Percentiles rank a stretch among this genome's conserved stretches.
These are phyloP conservation scores for Lentinula sp. DNA, from an alignment of 768 basidiomycete species.

Conservation along the genomic window DNA sequence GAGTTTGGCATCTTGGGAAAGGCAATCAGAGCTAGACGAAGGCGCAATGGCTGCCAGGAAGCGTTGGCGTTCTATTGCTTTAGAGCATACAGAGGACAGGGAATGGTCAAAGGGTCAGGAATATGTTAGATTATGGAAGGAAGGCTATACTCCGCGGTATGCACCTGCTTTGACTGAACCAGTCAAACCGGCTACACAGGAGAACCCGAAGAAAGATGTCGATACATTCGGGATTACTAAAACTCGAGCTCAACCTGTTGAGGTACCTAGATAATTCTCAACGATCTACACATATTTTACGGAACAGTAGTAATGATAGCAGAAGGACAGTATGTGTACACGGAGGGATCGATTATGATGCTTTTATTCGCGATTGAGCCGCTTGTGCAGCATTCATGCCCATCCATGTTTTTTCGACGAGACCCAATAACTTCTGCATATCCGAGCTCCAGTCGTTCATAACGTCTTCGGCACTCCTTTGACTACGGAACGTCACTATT, in stretches of 20 bases:
- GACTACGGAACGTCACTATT: slow-evolving; percentile 80
- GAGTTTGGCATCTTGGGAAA: slow-evolving; percentile 53
- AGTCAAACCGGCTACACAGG: slow-evolving; percentile 11
- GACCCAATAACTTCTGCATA: slow-evolving; percentile 83
- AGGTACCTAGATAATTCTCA: background rate
- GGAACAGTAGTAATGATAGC: background rate
- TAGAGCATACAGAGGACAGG: slow-evolving; percentile 32
- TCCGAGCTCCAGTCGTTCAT: slow-evolving; percentile 99
- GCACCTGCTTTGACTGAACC: slow-evolving; percentile 46
- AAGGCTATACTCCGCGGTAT: slow-evolving; percentile 64
- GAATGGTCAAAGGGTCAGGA: slow-evolving; percentile 71
- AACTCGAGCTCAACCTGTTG: background rate
- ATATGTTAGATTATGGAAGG: slow-evolving; percentile 68
- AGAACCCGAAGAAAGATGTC: background rate
- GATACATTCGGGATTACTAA: background rate
- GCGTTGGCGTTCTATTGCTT: slow-evolving; percentile 69
- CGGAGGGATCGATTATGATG: slow-evolving; percentile 10
- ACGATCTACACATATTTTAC: background rate
- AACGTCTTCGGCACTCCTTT: slow-evolving; percentile 81
- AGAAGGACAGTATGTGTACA: background rate
- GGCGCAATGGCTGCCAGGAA: slow-evolving; percentile 62
- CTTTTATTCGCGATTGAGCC: slow-evolving; percentile 59
- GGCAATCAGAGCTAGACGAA: slow-evolving; percentile 49
- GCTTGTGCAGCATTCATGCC: slow-evolving; percentile 88
- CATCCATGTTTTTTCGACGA: slow-evolving; percentile 99